Evolutionary conservation across 1,139 yeast species (phyloP).

Genomic region (Hansenula anomala): DNA sequence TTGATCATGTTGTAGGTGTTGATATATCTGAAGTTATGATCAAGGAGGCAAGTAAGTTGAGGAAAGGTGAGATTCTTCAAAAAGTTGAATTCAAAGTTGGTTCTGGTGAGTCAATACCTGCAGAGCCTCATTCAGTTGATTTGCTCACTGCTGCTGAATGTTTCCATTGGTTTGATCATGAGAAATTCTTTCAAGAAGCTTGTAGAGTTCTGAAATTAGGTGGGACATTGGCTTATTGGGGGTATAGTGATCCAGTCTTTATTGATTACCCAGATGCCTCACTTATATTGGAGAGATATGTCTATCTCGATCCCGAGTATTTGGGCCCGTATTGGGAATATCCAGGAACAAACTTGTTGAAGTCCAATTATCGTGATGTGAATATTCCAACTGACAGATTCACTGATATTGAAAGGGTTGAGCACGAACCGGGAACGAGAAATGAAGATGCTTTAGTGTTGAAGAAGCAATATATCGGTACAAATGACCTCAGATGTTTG

Average conservation of each 20-base stretch:
- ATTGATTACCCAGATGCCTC: conserved; percentile 26
- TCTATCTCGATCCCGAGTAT: conserved; percentile 33
- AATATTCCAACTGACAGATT: conserved; percentile 37
- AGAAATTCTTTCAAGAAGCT: conserved; percentile 45
- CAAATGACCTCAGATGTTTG: conserved; percentile 41
- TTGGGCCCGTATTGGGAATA: conserved; percentile 69
- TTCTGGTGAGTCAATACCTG: conserved; percentile 28
- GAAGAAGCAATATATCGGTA: conserved; percentile 28
- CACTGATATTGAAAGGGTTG: conserved; percentile 32
- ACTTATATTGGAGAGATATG: conserved; percentile 28
- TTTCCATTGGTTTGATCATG: conserved; percentile 68
- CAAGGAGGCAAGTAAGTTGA: conserved; percentile 33
- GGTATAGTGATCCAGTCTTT: conserved; percentile 58
- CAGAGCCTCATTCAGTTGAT: conserved; percentile 41
- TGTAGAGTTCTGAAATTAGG: conserved; percentile 47
- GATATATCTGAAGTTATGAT: conserved; percentile 67
- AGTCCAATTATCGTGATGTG: conserved; percentile 36
- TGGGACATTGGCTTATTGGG: conserved; percentile 74
- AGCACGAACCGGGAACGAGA: conserved; percentile 28
- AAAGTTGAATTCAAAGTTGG: conserved; percentile 22
- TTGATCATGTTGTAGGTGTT: conserved; percentile 55
- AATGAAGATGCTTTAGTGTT: conserved; percentile 12
- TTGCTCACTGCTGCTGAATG: conserved; percentile 70
- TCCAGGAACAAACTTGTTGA: conserved; percentile 54
- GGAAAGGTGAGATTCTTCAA: conserved; percentile 6